These are phyloP conservation scores for Vachellia pachyceras DNA, from an alignment of 306 rosid species.

Conservation along the genomic window DNA sequence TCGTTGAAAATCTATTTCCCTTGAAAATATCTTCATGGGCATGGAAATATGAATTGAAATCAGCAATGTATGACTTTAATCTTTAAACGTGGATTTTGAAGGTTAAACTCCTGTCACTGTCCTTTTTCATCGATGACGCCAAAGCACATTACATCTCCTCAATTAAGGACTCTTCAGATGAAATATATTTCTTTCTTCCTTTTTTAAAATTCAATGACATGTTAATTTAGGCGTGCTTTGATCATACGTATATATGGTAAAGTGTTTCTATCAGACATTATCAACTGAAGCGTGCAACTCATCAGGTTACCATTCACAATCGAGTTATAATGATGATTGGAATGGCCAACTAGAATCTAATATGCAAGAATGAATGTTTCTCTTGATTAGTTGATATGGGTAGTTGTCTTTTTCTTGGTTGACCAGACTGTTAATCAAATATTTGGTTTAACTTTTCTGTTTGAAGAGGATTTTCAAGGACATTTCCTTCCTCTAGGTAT, in stretches of 20 bases:
- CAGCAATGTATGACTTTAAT: neutral
- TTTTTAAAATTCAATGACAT: neutral
- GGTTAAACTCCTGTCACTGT: too few species aligned
- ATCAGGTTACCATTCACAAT: neutral
- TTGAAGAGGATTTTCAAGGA: neutral
- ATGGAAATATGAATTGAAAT: neutral
- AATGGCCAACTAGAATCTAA: neutral
- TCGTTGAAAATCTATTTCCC: too few species aligned
- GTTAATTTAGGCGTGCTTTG: neutral
- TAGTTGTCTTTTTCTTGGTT: neutral
- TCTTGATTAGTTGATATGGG: neutral
- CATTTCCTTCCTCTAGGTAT: neutral
- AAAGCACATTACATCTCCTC: too few species aligned
- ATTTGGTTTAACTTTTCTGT: neutral
- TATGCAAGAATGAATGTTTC: neutral
- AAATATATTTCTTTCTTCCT: too few species aligned
- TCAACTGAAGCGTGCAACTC: neutral
- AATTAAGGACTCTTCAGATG: too few species aligned
- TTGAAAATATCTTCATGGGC: conserved; percentile 22
- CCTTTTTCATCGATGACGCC: too few species aligned
- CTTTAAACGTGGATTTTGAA: neutral
- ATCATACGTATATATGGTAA: neutral
- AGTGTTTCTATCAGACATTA: neutral
- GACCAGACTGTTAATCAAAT: neutral
- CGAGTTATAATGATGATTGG: too few species aligned